A percentile compares a stretch with the other conserved stretches of the same genome.
Conservation (phyloP, 1,139 yeast species). For the Pichia sp. region DNA sequence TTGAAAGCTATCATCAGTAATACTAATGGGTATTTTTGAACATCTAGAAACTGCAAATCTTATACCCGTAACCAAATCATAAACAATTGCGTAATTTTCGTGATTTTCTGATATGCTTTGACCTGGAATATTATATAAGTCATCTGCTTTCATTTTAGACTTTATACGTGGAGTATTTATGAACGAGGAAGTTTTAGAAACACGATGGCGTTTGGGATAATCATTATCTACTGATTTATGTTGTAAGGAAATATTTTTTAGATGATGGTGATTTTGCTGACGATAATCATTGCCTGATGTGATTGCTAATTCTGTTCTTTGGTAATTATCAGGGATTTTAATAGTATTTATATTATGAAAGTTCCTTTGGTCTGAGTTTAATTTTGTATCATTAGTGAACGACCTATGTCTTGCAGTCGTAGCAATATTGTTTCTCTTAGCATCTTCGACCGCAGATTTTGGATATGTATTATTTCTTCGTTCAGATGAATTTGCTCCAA, state of each 20-base stretch:
- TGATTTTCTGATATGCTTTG: constrained; percentile 50
- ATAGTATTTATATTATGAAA: constrained; percentile 24
- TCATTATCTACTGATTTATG: constrained; percentile 11
- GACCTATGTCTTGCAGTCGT: not conserved
- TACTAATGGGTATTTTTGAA: constrained; percentile 74
- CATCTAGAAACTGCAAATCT: constrained; percentile 91
- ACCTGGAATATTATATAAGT: constrained; percentile 26
- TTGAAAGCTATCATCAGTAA: constrained; percentile 64
- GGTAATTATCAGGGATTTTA: constrained; percentile 26
- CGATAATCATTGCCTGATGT: constrained; percentile 16
- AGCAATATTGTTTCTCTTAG: not conserved
- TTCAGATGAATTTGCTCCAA: not conserved
- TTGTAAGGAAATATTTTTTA: not conserved
- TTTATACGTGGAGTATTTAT: constrained; percentile 18
- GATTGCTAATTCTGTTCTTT: constrained; percentile 20
- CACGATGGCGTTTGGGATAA: constrained; percentile 8
- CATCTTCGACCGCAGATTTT: constrained; percentile 2
- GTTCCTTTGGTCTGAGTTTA: constrained; percentile 18
- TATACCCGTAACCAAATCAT: constrained; percentile 95
- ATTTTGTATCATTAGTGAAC: not conserved
- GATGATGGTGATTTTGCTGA: not conserved
- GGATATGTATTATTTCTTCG: constrained; percentile 10
- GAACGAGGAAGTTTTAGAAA: constrained; percentile 17
- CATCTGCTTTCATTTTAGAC: constrained; percentile 22
- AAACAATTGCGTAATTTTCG: constrained; percentile 87